Evolutionary conservation across 208 protist species (phyloP).

Genomic region (Endotrypanum monterogeii): DNA sequence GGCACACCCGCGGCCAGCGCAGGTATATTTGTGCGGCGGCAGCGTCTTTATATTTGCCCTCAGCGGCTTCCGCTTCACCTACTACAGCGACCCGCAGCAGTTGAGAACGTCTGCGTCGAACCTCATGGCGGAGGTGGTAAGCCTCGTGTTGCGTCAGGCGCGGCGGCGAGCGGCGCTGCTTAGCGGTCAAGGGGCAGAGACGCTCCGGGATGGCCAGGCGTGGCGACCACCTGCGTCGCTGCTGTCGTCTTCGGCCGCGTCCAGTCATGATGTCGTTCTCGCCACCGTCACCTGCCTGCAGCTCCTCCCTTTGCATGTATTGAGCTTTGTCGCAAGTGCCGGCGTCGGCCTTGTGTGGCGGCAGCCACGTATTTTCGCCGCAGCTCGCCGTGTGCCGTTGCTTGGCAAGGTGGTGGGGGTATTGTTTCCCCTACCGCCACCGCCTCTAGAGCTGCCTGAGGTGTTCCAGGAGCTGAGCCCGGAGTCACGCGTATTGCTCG

Average conservation of each 20-base stretch:
- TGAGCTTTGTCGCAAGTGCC: slow-evolving; percentile 32
- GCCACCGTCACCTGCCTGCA: slow-evolving; percentile 33
- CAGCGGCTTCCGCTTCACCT: slow-evolving; percentile 48
- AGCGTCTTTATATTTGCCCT: slow-evolving; percentile 50
- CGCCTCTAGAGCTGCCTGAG: slow-evolving; percentile 31
- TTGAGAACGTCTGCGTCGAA: slow-evolving; percentile 32
- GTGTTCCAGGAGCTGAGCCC: slow-evolving; percentile 34
- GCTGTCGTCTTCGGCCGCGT: no score
- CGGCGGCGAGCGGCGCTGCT: slow-evolving; percentile 18
- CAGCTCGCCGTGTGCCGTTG: slow-evolving; percentile 12
- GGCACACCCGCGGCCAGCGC: slow-evolving; percentile 7
- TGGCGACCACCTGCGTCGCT: slow-evolving; percentile 11
- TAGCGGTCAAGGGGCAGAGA: slow-evolving; percentile 1
- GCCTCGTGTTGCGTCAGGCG: slow-evolving; percentile 24
- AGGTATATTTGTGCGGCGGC: slow-evolving; percentile 44
- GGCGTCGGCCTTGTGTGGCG: slow-evolving; percentile 25
- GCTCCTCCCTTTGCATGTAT: slow-evolving; percentile 34
- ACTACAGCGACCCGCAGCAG: slow-evolving; percentile 38
- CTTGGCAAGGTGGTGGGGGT: slow-evolving; percentile 18
- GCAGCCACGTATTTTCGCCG: slow-evolving; percentile 9
- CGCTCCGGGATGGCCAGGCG: slow-evolving; percentile 2
- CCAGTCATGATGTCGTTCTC: slow-evolving; percentile 25
- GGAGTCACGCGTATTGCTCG: slow-evolving; percentile 23
- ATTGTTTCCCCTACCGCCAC: slow-evolving; percentile 31
- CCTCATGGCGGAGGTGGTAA: slow-evolving; percentile 27